These are phyloP conservation scores for Scleromitrula shiraiana DNA, from an alignment of 2,329 filamentous ascomycete genomes.

Conservation along the genomic window DNA sequence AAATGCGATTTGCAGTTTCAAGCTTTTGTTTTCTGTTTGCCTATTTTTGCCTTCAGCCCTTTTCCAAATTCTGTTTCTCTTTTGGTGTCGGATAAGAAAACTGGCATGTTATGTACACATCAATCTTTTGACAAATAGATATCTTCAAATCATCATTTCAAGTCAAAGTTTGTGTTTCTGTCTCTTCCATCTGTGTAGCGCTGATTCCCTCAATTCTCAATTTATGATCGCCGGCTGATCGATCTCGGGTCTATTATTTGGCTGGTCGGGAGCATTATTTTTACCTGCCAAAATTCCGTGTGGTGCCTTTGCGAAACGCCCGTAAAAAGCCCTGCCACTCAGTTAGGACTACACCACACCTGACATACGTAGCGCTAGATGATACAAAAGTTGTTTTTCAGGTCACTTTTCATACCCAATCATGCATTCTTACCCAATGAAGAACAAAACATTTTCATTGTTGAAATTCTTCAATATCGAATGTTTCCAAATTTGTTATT, in stretches of 20 bases:
- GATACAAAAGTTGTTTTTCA: not conserved
- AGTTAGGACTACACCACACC: not conserved
- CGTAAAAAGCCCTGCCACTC: not conserved
- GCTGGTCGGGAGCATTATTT: not conserved
- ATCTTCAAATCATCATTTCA: no score
- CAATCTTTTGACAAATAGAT: no score
- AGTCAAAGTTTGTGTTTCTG: no score
- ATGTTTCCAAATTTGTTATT: not conserved
- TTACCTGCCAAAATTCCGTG: not conserved
- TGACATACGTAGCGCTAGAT: constrained; percentile 1
- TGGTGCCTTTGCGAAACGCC: constrained; percentile 1
- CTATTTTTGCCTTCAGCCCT: constrained; percentile 5
- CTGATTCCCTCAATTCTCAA: not conserved
- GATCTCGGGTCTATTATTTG: not conserved
- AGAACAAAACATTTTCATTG: not conserved
- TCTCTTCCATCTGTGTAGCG: not conserved
- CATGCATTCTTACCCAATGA: constrained; percentile 1
- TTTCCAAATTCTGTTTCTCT: not conserved
- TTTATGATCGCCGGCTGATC: no score
- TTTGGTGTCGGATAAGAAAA: not conserved
- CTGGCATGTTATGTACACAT: not conserved
- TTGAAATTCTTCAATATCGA: not conserved
- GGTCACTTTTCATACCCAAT: not conserved
- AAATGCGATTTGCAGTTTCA: not conserved
- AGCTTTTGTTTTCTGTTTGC: not conserved